Evolutionary conservation across 768 basidiomycete species (phyloP), one percentile per base, ranked within the genome.

Genomic region (Termitomyces sp.): DNA sequence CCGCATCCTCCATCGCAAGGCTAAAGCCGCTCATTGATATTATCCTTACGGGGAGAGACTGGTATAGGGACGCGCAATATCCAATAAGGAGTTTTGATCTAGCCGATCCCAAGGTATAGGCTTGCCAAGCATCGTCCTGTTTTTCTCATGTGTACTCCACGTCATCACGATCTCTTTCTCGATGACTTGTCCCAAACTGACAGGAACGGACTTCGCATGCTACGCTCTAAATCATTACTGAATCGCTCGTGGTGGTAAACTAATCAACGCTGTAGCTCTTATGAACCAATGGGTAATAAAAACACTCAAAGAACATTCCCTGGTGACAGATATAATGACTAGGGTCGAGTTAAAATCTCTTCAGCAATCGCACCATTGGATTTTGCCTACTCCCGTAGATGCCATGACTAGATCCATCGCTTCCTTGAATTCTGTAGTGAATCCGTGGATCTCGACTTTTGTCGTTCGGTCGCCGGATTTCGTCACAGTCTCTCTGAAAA

Each of bases 1-100:
- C 74, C 32, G 70, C 70, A 7, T 62, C 56, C 22, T 55, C 59
- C 15, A 32, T 11, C 57, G 22, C 21, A 26, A 43, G 41, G 10
- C 44, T 45, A n/a, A 80, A 80, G 54, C 80, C 80, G 6, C 70
- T 82, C 10, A 80, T 82, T 45, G 78, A 82, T 57, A 80, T 82
- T 52, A 73, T 70, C 38, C 67, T 82, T 5, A 76, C 74, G 52
- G 9, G 57, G 52, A 2, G 49, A n/a, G n/a, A n/a, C n/a, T n/a
- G n/a, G n/a, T n/a, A n/a, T n/a, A n/a, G n/a, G n/a, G n/a, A n/a
- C n/a, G n/a, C n/a, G n/a, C n/a, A n/a, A n/a, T n/a, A n/a, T n/a
- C 35, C 15, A 37, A 37, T 17, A 17, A 37, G 26, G 26, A 28
- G 26, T 6, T 37, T 17, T 17, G 6, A 37, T 37, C 35, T 15